A percentile compares a stretch with the other conserved stretches of the same genome.
These are phyloP conservation scores for Arctium minus DNA, from an alignment of 129 eudicot genomes.

Conservation along the genomic window DNA sequence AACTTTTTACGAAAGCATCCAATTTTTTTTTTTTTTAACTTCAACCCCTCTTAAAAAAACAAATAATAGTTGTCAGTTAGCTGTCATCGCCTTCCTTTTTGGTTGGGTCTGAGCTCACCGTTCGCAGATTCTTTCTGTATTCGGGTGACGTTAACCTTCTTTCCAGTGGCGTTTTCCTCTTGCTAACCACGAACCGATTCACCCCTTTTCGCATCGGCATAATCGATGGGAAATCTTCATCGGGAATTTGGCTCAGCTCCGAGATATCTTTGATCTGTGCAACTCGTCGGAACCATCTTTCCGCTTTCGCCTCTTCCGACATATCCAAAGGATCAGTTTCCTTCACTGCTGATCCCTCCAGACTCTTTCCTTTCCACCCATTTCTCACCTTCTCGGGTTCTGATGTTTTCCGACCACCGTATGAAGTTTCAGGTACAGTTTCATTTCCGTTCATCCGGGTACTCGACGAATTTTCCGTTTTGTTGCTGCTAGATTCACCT, in stretches of 20 bases:
- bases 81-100: slow-evolving; percentile 43
- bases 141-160: slow-evolving; percentile 72
- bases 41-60: not conserved
- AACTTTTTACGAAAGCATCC: too few species aligned
- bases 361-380: slow-evolving; percentile 59
- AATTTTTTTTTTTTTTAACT: too few species aligned
- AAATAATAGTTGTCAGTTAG: not conserved
- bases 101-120: slow-evolving; percentile 39
- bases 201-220: slow-evolving; percentile 99
- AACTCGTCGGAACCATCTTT: slow-evolving; percentile 89
- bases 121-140: slow-evolving; percentile 56
- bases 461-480: not conserved
- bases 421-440: slow-evolving; percentile 1
- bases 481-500: not conserved
- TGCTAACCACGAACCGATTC: slow-evolving; percentile 91
- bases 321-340: slow-evolving; percentile 84
- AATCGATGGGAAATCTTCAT: slow-evolving; percentile 92
- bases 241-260: slow-evolving; percentile 87
- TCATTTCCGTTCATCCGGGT: slow-evolving; percentile 11
- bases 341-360: slow-evolving; percentile 94
- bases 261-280: slow-evolving; percentile 92
- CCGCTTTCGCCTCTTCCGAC: slow-evolving; percentile 98
- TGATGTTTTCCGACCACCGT: not conserved
- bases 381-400: slow-evolving; percentile 23
- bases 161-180: slow-evolving; percentile 87